A percentile compares a stretch with the other conserved stretches of the same genome.
phyloP scores from a whole-genome alignment of 1,139 yeast genomes.

The Diutina sp. region DNA sequence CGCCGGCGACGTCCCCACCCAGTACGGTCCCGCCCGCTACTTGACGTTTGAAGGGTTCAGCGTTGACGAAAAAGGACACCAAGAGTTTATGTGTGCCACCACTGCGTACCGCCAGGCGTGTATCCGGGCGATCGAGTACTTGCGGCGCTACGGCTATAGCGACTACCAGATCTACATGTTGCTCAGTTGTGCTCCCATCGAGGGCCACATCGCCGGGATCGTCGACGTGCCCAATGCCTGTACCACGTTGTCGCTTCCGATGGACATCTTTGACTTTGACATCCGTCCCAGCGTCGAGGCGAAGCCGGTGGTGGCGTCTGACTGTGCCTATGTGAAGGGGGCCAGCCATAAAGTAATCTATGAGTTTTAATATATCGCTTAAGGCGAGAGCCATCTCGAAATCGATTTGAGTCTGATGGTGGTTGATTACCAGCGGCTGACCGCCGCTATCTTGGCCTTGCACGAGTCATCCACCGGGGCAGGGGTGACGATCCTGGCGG shows the following conservation, averaged over 20 bases:
- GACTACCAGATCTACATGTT: conserved; percentile 36
- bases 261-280: conserved; percentile 39
- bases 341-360: conserved; percentile 6
- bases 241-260: conserved; percentile 35
- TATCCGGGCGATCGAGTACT: conserved; percentile 33
- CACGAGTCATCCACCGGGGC: conserved; percentile 4
- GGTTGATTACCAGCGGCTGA: conserved; percentile 4
- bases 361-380: conserved; percentile 5
- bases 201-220: conserved; percentile 38
- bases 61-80: conserved; percentile 31
- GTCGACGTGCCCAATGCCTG: conserved; percentile 42
- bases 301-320: conserved; percentile 15
- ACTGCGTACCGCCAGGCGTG: conserved; percentile 38
- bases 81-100: conserved; percentile 30
- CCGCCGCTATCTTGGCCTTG: conserved; percentile 6
- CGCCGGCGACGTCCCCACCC: conserved; percentile 34
- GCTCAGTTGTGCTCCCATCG: conserved; percentile 34
- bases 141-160: conserved; percentile 33
- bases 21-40: conserved; percentile 33
- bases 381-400: too few relatives aligned
- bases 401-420: too few relatives aligned
- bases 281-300: conserved; percentile 22
- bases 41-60: conserved; percentile 41
- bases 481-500: conserved; percentile 37
- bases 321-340: conserved; percentile 23